Base-by-base conservation (phyloP, 441 rosid species). In the Erodium texanum region DNA sequence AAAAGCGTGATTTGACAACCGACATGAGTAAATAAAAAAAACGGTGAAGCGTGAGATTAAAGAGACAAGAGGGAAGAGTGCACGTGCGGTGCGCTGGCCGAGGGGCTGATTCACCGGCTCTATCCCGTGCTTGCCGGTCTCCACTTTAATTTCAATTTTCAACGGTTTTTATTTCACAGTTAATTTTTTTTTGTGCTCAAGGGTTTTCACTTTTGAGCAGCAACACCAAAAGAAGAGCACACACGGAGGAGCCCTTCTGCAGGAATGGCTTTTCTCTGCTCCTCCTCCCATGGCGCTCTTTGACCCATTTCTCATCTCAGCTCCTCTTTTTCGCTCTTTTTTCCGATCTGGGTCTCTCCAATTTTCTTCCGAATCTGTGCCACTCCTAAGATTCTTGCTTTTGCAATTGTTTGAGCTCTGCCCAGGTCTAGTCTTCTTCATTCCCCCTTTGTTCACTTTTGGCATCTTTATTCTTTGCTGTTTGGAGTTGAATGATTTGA, bases 41-140 rank as follows among this genome's bases (percentile, higher is more conserved):
- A 10, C 45, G 45, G 29, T 38, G 45, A 38, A 38, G 45, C 45
- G 45, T 38, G 45, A 38, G 45, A 38, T 38, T 38, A 38, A 10
- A 38, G 45, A 10, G 45, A 38, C 45, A 38, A 38, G 6, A 38
- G 45, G 8, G 45, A 10, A 38, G 45, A 76, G 73, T 78, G 90
- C 86, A 83, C 87, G 87, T 85, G 89, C 68, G 83, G 83, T 78
- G 71, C 77, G 77, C 73, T 65, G 69, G 76, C 73, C 82, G 73
- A 81, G 79, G 76, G 80, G 66, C 71, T 67, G 14, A 29, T 56
- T 76, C 23, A 82, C 93, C 78, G 83, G 83, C 71, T 80, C 45
- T 73, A 73, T 29, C 84, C 85, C 71, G 77, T 73, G 11, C 66
- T 67, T 62, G 74, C 82, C 82, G 82, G 87, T 82, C 68, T 68